phyloP scores from a whole-genome alignment of 2,329 filamentous ascomycete genomes.

The Aspergillus sp. region DNA sequence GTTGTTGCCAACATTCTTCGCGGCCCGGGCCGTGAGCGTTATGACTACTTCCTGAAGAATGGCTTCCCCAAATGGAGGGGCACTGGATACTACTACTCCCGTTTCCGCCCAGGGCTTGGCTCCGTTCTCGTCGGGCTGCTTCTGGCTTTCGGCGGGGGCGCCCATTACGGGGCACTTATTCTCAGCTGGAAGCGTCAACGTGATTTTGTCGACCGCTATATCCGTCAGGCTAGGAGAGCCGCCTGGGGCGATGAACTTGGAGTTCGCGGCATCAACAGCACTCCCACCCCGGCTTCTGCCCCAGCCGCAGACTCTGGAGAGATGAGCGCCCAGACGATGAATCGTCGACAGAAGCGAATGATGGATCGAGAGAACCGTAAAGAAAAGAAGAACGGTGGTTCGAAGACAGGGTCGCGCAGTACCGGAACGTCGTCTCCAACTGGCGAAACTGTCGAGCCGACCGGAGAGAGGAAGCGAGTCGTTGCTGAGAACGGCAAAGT shows the following conservation, averaged over 20 bases:
- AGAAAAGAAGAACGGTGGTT: conserved; percentile 57
- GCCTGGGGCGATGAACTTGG: conserved; percentile 85
- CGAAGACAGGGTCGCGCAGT: conserved; percentile 26
- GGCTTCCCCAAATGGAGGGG: conserved; percentile 97
- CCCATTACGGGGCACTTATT: conserved; percentile 83
- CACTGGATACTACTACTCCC: conserved; percentile 96
- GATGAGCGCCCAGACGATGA: conserved; percentile 61
- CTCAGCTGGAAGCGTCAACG: conserved; percentile 86
- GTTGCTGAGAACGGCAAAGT: conserved; percentile 94
- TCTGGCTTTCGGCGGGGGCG: conserved; percentile 75
- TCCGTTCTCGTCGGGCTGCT: conserved; percentile 81
- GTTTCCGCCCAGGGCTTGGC: conserved; percentile 86
- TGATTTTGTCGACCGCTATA: conserved; percentile 89
- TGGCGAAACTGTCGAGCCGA: conserved; percentile 57
- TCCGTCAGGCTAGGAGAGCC: conserved; percentile 80
- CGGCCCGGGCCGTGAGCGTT: conserved; percentile 76
- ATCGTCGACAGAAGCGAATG: conserved; percentile 82
- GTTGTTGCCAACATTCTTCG: conserved; percentile 84
- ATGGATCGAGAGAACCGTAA: conserved; percentile 77
- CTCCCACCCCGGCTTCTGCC: conserved; percentile 39
- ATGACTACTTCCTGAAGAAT: conserved; percentile 90
- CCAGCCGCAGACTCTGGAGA: conserved; percentile 45
- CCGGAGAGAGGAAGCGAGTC: conserved; percentile 80
- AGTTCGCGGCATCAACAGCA: conserved; percentile 56
- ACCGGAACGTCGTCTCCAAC: conserved; percentile 55